A percentile compares a stretch with the other conserved stretches of the same genome.
Evolutionary conservation across 306 rosid species (phyloP).

Genomic region (Carpinus fangiana): DNA sequence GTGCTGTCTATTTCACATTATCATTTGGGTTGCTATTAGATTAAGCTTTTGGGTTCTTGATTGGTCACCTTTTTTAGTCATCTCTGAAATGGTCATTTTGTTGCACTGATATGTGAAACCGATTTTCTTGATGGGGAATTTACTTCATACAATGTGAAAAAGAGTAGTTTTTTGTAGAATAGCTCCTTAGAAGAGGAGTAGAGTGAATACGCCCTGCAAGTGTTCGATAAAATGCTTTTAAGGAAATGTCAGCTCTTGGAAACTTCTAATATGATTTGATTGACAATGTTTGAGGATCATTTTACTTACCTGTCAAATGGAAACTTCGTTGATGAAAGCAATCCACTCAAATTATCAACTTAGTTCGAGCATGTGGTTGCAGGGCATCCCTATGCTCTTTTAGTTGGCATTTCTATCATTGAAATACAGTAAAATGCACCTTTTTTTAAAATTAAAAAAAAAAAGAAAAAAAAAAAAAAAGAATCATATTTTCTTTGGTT

Average conservation of each 20-base stretch:
- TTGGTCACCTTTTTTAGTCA: background rate
- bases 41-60: background rate
- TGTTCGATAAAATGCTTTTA: slow-evolving; percentile 53
- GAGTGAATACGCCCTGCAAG: slow-evolving; percentile 20
- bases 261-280: slow-evolving; percentile 1
- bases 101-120: background rate
- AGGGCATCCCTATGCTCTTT: background rate
- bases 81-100: background rate
- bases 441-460: too few species aligned
- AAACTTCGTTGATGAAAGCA: background rate
- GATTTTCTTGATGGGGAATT: background rate
- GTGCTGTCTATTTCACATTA: slow-evolving; percentile 1
- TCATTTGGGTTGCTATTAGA: background rate
- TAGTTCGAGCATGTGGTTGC: background rate
- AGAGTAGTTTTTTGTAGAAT: background rate
- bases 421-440: background rate
- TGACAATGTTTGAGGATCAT: background rate
- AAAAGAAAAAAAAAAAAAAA: too few species aligned
- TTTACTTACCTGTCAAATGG: background rate
- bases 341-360: background rate
- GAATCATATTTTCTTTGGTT: too few species aligned
- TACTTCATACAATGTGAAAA: background rate
- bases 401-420: background rate
- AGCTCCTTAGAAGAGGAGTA: background rate
- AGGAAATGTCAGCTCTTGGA: slow-evolving; percentile 1